Evolutionary conservation across 2,329 filamentous ascomycete species (phyloP).

Genomic region (Diaporthe citrichinensis): DNA sequence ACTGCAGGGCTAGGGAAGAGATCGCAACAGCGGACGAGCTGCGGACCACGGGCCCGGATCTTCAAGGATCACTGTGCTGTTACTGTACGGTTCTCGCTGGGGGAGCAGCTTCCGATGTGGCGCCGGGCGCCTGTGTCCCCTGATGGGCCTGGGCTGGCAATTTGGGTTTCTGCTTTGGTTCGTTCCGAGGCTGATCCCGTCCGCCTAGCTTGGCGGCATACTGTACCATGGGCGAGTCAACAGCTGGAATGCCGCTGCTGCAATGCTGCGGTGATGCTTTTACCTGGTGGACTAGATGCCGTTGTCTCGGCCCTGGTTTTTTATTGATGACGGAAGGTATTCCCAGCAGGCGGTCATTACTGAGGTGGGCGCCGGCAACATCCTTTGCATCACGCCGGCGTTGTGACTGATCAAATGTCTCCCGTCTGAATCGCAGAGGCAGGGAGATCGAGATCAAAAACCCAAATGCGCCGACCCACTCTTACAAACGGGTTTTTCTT

Average conservation of each 20-base stretch:
- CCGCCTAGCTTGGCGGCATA: constrained; percentile 25
- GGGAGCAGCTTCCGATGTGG: constrained; percentile 9
- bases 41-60: constrained; percentile 16
- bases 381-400: constrained; percentile 10
- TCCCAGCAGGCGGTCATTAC: not conserved
- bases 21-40: constrained; percentile 15
- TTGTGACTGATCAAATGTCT: constrained; percentile 38
- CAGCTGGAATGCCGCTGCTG: not conserved
- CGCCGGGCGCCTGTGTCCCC: constrained; percentile 6
- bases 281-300: not conserved
- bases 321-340: not conserved
- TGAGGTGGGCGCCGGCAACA: constrained; percentile 12
- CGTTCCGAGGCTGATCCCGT: constrained; percentile 12
- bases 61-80: constrained; percentile 13
- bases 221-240: not conserved
- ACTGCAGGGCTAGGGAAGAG: constrained; percentile 33
- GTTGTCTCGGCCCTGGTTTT: not conserved
- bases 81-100: constrained; percentile 14
- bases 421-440: constrained; percentile 33
- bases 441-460: constrained; percentile 31
- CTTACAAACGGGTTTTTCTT: constrained; percentile 19
- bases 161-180: constrained; percentile 16
- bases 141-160: constrained; percentile 1
- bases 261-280: not conserved
- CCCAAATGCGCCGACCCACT: constrained; percentile 25